phyloP scores from a whole-genome alignment of 768 basidiomycete species.

The Tephrocybe sp. region DNA sequence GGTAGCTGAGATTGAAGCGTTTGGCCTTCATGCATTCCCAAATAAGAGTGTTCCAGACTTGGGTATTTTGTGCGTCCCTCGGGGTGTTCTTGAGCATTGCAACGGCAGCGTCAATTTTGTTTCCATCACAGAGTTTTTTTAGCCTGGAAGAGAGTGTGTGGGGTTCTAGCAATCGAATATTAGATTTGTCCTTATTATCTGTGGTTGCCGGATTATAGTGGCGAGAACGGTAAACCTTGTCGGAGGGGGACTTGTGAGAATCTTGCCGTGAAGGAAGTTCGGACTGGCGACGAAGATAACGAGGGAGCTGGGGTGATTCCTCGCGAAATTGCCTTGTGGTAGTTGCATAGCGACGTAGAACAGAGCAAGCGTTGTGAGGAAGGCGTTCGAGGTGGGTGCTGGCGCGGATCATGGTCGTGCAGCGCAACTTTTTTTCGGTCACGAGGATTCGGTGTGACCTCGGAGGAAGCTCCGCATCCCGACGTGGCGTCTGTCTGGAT shows the following conservation, averaged over 20 bases:
- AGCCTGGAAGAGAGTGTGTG: slow-evolving; percentile 61
- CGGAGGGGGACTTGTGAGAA: slow-evolving; percentile 3
- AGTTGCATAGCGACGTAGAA: slow-evolving; percentile 7
- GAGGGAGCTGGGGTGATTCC: slow-evolving; percentile 21
- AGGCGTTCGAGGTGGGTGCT: slow-evolving; percentile 5
- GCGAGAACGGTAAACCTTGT: slow-evolving; percentile 34
- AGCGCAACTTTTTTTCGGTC: slow-evolving; percentile 4
- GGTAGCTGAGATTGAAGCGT: slow-evolving; percentile 58
- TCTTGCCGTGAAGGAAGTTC: background rate
- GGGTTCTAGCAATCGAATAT: slow-evolving; percentile 53
- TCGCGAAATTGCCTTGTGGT: background rate
- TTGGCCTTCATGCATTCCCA: slow-evolving; percentile 58
- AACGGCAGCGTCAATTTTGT: slow-evolving; percentile 63
- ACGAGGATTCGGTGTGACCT: slow-evolving; percentile 16
- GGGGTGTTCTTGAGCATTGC: slow-evolving; percentile 68
- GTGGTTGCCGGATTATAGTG: slow-evolving; percentile 34
- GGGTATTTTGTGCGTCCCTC: slow-evolving; percentile 69
- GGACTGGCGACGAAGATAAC: slow-evolving; percentile 29
- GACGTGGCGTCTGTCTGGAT: slow-evolving; percentile 1
- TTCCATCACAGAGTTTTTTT: slow-evolving; percentile 53
- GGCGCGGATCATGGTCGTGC: slow-evolving; percentile 10
- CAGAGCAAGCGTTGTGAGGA: slow-evolving; percentile 1
- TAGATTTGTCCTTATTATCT: slow-evolving; percentile 24
- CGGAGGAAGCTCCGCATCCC: slow-evolving; percentile 1
- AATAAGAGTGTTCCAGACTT: slow-evolving; percentile 81